Evolutionary conservation across 306 rosid species (phyloP).

Genomic region (Quercus cerris): DNA sequence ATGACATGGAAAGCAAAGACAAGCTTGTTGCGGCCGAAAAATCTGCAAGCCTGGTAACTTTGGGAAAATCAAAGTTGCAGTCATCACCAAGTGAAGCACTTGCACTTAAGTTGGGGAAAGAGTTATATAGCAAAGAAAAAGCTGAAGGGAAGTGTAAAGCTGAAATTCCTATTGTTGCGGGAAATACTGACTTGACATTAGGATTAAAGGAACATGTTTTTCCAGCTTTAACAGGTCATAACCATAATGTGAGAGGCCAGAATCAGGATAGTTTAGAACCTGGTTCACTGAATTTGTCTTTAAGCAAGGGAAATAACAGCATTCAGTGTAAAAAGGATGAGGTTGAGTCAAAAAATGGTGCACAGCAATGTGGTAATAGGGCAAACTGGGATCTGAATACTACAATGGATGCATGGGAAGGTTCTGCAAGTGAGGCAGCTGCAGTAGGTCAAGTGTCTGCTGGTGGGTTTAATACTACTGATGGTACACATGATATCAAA

Average conservation of each 20-base stretch:
- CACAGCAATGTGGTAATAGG: constrained; percentile 46
- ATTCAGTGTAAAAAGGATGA: constrained; percentile 27
- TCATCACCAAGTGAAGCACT: constrained; percentile 47
- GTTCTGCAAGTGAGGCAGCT: constrained; percentile 39
- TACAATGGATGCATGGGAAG: constrained; percentile 93
- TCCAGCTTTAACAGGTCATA: constrained; percentile 31
- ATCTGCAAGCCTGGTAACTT: constrained; percentile 21
- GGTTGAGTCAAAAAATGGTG: constrained; percentile 19
- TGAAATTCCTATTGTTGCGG: constrained; percentile 32
- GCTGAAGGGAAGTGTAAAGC: constrained; percentile 35
- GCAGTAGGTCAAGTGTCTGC: constrained; percentile 29
- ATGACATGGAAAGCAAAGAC: constrained; percentile 32
- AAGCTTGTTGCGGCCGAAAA: constrained; percentile 30
- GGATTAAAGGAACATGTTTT: constrained; percentile 39
- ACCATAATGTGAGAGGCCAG: constrained; percentile 12
- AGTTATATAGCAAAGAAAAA: constrained; percentile 21
- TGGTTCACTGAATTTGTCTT: constrained; percentile 55
- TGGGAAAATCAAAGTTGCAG: constrained; percentile 40
- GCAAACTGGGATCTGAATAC: constrained; percentile 98
- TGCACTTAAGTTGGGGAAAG: constrained; percentile 36
- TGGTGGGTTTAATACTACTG: constrained; percentile 24
- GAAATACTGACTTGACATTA: constrained; percentile 45
- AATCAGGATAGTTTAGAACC: constrained; percentile 38
- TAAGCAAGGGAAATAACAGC: constrained; percentile 49
- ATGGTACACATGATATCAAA: constrained; percentile 24